Conservation (phyloP, 129 eudicot genomes). For the Escallonia rubra region DNA sequence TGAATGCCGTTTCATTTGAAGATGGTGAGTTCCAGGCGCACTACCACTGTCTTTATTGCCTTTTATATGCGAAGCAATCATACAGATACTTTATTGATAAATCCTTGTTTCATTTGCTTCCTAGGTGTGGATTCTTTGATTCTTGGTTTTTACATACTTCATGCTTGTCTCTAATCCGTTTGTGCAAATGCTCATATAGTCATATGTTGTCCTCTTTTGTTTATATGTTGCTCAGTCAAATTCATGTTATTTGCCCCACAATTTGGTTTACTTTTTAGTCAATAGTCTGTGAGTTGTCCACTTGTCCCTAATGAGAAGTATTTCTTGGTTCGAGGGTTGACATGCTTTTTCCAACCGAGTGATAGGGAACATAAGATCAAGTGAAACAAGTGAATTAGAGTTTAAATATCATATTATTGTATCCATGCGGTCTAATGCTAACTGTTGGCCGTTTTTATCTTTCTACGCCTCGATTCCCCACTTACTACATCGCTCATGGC, state of each 20-base stretch:
- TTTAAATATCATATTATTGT: neutral
- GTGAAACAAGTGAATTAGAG: neutral
- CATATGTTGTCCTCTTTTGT: neutral
- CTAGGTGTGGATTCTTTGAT: neutral
- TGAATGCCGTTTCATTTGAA: slow-evolving; percentile 64
- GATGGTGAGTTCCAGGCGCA: slow-evolving; percentile 38
- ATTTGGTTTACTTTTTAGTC: neutral
- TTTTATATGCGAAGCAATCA: neutral
- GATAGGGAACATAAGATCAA: neutral
- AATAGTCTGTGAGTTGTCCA: neutral
- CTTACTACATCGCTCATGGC: slow-evolving; percentile 22
- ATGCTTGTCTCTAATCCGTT: neutral
- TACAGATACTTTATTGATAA: neutral
- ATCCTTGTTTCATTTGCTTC: neutral
- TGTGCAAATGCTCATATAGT: neutral
- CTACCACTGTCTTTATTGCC: neutral
- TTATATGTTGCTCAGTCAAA: neutral
- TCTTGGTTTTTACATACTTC: slow-evolving; percentile 2
- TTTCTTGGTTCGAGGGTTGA: neutral
- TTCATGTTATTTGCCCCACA: neutral
- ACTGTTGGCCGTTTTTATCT: neutral
- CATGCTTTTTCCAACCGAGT: neutral
- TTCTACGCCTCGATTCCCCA: slow-evolving; percentile 8
- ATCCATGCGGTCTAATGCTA: neutral
- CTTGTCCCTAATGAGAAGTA: neutral